phyloP scores from a whole-genome alignment of 768 basidiomycete genomes.

The Rhodocollybia butyracea region DNA sequence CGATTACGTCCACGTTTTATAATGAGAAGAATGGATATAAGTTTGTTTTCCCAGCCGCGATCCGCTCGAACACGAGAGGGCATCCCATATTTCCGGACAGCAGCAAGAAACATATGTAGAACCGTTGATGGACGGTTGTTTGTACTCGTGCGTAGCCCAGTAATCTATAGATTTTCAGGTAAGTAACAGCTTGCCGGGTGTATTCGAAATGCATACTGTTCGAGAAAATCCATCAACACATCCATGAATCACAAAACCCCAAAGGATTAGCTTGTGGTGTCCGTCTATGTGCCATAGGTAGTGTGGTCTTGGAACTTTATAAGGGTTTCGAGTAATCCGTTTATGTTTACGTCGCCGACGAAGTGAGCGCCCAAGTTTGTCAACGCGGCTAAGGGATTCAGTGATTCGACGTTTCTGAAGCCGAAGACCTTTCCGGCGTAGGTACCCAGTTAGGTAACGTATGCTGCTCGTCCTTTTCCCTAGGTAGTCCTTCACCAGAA shows the following conservation, averaged over 20 bases:
- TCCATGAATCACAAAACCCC: conserved; percentile 26
- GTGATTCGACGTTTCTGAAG: conserved; percentile 9
- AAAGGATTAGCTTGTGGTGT: conserved; percentile 23
- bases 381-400: conserved; percentile 17
- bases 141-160: conserved; percentile 10
- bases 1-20: too few species aligned
- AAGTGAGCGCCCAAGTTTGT: conserved; percentile 18
- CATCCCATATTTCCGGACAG: too few species aligned
- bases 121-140: conserved; percentile 16
- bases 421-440: too few species aligned
- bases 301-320: conserved; percentile 18
- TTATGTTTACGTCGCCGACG: conserved; percentile 4
- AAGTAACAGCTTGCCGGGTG: background rate
- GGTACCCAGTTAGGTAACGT: conserved; percentile 21
- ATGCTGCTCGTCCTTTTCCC: conserved; percentile 18
- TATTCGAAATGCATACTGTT: conserved; percentile 17
- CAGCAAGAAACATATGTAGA: too few species aligned
- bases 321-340: conserved; percentile 12
- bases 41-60: too few species aligned
- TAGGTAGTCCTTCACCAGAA: conserved; percentile 12
- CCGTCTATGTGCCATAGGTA: conserved; percentile 22
- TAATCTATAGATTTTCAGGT: conserved; percentile 6
- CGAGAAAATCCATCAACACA: conserved; percentile 27
- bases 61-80: too few species aligned
- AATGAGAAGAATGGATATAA: too few species aligned